Base-by-base conservation (phyloP, 2,329 filamentous ascomycete genomes). In the Bipolaris oryzae region DNA sequence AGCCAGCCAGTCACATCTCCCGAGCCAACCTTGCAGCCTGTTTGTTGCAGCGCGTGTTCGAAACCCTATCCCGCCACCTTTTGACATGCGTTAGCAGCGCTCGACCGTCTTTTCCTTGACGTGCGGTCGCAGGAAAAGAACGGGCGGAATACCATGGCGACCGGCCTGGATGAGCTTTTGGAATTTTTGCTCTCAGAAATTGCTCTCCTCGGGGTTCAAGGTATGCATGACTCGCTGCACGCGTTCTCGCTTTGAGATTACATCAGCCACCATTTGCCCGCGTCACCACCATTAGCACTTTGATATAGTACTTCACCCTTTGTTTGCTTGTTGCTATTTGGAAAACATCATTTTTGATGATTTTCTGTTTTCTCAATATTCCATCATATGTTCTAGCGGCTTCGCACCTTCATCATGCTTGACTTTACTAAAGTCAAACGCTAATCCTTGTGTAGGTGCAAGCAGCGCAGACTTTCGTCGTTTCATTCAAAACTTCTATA, bases 131-230 rank as follows among this genome's bases (percentile, higher is more conserved):
- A 53, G 66, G 34, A 61, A 57, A 64, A 61, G 62, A 62, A 58
- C 50, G 64, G 55, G 54, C 25, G 56, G 53, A 54, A 35, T 34
- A 62, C 34, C n/a, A 74, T 75, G 72, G 64, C 70, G 60, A 62
- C 63, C 56, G 82, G 81, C 52, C 76, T 86, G 57, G 84, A 85
- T 68, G 79, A 82, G 47, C 74, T 88, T 62, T 79, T 87, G 59
- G 80, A 86, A 68, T 83, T 80, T 73, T 68, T 88, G 53, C 76
- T 87, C 45, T 80, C 82, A 57, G 82, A 86, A 72, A 81, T 88
- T 70, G 85, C 85, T 21, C 78, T 87, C 44, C 81, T 80, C 62
- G 85, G 85, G 61, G 79, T 79, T 50, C 77, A 81, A 79, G 86
- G 85, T 87, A 77, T 67, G 83, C 78, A 50, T 51, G 42, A 58